phyloP scores from a whole-genome alignment of 2,329 filamentous ascomycete genomes.

The Cladosporium cucumerinum region DNA sequence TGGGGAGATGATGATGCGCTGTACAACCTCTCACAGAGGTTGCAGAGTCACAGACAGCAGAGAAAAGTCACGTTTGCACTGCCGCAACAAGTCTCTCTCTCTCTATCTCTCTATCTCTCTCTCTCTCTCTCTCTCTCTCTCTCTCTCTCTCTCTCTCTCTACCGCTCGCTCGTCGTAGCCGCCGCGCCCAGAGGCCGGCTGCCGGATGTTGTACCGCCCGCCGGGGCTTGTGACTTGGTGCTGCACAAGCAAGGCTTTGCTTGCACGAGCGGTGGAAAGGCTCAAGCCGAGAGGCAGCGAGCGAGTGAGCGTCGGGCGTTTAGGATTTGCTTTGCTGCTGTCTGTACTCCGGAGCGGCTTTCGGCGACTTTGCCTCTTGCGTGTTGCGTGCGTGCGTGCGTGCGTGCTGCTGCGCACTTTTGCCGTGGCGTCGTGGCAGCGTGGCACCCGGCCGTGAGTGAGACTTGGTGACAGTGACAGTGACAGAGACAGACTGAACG shows the following conservation, averaged over 20 bases:
- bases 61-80: neutral
- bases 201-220: neutral
- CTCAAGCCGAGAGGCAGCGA: neutral
- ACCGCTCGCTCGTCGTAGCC: neutral
- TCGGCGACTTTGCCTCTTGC: constrained; percentile 8
- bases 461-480: neutral
- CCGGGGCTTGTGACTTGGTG: neutral
- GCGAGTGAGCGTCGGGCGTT: neutral
- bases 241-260: neutral
- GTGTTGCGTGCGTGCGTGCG: neutral
- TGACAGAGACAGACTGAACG: neutral
- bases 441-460: neutral
- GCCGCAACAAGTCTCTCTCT: neutral
- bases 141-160: neutral
- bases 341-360: neutral
- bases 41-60: neutral
- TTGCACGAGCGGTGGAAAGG: constrained; percentile 9
- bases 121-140: neutral
- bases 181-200: neutral
- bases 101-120: neutral
- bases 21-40: neutral
- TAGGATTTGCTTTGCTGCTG: neutral
- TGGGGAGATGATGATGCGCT: neutral
- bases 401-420: neutral
- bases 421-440: neutral